Conservation (phyloP, 805 yeast species). For the Saccharomycopsis sp. region DNA sequence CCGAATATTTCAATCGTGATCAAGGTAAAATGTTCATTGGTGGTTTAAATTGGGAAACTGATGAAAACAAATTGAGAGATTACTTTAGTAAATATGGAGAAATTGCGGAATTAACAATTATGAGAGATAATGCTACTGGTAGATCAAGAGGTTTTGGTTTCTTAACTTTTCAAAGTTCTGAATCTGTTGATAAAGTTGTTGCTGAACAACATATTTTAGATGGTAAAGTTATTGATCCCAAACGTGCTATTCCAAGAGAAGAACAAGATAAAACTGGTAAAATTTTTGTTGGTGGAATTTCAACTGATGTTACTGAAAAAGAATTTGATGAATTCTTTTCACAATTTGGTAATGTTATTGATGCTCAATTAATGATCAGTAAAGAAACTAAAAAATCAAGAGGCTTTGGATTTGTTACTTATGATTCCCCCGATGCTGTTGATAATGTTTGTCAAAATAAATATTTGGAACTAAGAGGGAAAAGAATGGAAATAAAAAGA, state of each 20-base stretch:
- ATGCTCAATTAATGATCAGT: conserved; percentile 94
- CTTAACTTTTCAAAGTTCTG: conserved; percentile 73
- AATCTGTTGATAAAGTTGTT: conserved; percentile 77
- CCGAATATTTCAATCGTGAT: conserved; percentile 39
- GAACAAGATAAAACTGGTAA: conserved; percentile 96
- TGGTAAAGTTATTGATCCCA: conserved; percentile 95
- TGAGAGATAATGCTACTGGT: conserved; percentile 84
- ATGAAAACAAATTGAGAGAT: conserved; percentile 72
- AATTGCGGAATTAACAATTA: conserved; percentile 77
- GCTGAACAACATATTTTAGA: conserved; percentile 81
- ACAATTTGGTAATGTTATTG: conserved; percentile 83
- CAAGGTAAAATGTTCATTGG: conserved; percentile 93
- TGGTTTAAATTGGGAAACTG: conserved; percentile 96
- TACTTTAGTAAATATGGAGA: conserved; percentile 87
- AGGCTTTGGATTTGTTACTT: conserved; percentile 95
- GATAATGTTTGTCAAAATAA: conserved; percentile 78
- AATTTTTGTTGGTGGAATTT: conserved; percentile 95
- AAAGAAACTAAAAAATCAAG: conserved; percentile 95
- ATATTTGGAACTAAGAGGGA: conserved; percentile 77
- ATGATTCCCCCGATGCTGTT: conserved; percentile 89
- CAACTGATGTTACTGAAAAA: conserved; percentile 83
- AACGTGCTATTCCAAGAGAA: conserved; percentile 93
- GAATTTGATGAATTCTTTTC: conserved; percentile 83
- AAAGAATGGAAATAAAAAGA: conserved; percentile 72
- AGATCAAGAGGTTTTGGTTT: conserved; percentile 94